phyloP scores from a whole-genome alignment of 495 filamentous ascomycete species.

The Neurospora sp. region DNA sequence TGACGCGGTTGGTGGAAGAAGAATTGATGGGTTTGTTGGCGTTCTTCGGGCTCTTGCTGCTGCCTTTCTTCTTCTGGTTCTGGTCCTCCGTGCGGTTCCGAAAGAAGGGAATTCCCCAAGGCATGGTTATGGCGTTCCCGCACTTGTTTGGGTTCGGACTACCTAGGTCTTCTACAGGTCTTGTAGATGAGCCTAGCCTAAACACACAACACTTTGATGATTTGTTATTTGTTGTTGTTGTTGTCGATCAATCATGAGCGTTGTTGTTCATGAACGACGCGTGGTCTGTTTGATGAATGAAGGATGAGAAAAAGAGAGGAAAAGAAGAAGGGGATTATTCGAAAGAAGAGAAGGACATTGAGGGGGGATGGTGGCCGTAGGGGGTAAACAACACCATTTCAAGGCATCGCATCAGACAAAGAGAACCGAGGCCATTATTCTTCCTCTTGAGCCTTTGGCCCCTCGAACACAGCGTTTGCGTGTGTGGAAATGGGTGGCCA shows the following conservation, averaged over 20 bases:
- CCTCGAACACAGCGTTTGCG: not conserved
- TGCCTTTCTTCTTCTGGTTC: not conserved
- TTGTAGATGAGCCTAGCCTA: not conserved
- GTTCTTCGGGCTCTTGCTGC: not conserved
- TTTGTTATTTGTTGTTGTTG: not conserved
- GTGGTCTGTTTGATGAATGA: not conserved
- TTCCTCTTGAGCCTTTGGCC: not conserved
- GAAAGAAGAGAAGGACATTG: not conserved
- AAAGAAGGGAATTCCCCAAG: not conserved
- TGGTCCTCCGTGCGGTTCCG: not conserved
- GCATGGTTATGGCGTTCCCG: not conserved
- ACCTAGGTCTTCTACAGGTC: not conserved
- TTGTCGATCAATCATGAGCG: not conserved
- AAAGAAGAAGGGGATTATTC: too few species aligned
- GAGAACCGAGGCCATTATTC: not conserved
- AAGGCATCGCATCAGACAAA: not conserved
- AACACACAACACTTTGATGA: not conserved
- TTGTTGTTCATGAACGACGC: not conserved
- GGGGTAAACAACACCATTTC: not conserved
- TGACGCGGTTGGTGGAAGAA: not conserved
- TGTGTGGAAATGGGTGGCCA: not conserved
- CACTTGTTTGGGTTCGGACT: not conserved
- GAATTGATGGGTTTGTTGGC: not conserved
- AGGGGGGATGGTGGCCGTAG: not conserved
- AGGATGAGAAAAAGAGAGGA: not conserved